phyloP scores from a whole-genome alignment of 495 filamentous ascomycete species.

The Chaetomium tenue region DNA sequence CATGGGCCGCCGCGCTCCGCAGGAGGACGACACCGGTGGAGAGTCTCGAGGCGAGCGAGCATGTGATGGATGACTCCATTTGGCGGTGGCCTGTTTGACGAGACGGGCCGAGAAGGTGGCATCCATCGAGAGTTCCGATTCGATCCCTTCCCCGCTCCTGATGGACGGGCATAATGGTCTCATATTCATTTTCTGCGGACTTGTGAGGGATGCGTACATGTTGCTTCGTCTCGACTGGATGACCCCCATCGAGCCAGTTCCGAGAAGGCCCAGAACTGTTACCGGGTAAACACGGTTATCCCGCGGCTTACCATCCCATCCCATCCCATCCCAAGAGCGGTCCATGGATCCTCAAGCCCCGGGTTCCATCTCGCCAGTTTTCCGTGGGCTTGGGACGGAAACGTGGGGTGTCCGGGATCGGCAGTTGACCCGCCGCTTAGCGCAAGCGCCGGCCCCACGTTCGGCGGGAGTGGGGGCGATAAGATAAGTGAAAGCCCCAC shows the following conservation, averaged over 20 bases:
- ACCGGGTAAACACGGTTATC: neutral
- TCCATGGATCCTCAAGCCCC: neutral
- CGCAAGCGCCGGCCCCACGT: slow-evolving; percentile 6
- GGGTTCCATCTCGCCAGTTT: neutral
- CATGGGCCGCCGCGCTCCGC: neutral
- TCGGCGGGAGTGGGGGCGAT: slow-evolving; percentile 9
- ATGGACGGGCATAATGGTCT: no score
- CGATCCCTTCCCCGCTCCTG: no score
- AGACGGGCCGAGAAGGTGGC: no score
- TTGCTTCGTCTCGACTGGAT: no score
- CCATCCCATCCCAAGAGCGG: no score
- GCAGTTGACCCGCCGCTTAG: neutral
- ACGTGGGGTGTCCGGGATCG: slow-evolving; percentile 22
- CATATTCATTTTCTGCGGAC: no score
- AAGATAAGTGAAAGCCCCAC: slow-evolving; percentile 22
- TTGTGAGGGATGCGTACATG: no score
- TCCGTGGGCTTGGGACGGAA: slow-evolving; percentile 4
- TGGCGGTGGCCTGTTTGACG: no score
- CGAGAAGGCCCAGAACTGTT: neutral
- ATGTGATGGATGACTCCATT: neutral
- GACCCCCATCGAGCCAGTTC: no score
- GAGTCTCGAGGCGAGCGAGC: neutral
- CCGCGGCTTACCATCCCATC: no score
- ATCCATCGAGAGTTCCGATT: no score
- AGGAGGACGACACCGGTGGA: neutral